Conservation (phyloP, 2,329 filamentous ascomycete genomes). For the Colletotrichum sojae region DNA sequence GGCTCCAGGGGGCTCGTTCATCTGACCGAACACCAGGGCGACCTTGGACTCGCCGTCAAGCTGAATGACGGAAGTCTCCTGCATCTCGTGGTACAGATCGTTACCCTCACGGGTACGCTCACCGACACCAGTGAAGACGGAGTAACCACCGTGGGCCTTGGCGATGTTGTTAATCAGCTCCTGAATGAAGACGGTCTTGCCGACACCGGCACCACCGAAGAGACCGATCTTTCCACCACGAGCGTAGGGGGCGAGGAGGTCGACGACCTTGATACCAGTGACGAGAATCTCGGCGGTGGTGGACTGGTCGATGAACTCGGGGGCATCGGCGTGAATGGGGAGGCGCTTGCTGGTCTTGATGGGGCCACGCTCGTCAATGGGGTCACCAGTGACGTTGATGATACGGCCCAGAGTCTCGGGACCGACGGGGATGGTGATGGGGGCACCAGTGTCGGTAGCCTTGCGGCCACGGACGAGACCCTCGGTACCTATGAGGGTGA, state of each 20-base stretch:
- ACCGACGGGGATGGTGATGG: conserved; percentile 97
- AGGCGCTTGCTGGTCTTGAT: conserved; percentile 91
- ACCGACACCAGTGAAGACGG: conserved; percentile 99
- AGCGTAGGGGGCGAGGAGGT: conserved; percentile 97
- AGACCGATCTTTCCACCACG: conserved; percentile 99
- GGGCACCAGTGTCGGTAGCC: conserved; percentile 89
- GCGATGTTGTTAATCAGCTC: conserved; percentile 99
- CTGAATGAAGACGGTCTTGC: conserved; percentile 99
- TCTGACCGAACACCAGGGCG: conserved; percentile 99
- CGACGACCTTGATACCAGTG: conserved; percentile 99
- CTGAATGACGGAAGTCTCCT: conserved; percentile 99
- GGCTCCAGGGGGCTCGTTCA: conserved; percentile 99
- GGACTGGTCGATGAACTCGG: conserved; percentile 94
- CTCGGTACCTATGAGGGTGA: conserved; percentile 83
- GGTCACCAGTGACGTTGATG: conserved; percentile 99
- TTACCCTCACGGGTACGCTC: conserved; percentile 99
- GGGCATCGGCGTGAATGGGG: conserved; percentile 95
- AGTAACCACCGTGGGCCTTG: conserved; percentile 99
- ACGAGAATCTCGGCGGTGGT: conserved; percentile 96
- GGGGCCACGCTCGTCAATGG: conserved; percentile 98
- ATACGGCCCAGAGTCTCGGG: conserved; percentile 96
- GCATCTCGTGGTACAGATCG: conserved; percentile 99
- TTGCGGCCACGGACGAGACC: conserved; percentile 95
- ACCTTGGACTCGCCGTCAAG: conserved; percentile 99
- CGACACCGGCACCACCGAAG: conserved; percentile 99